Conservation (phyloP, 805 yeast species). For the Candida xiaguanensis region DNA sequence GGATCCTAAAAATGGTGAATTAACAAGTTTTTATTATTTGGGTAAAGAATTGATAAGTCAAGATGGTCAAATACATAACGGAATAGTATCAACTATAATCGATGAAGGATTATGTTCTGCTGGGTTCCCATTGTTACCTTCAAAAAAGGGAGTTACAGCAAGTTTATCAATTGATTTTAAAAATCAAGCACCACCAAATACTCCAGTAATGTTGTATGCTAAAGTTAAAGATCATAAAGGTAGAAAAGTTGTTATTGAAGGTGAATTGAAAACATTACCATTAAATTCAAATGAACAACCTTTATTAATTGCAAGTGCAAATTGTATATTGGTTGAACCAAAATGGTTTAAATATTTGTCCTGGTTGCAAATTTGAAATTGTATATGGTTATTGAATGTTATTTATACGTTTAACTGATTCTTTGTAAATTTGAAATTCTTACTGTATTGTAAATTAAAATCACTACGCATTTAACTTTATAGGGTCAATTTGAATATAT, state of each 20-base stretch:
- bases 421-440: too few species aligned
- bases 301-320: constrained; percentile 53
- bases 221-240: constrained; percentile 65
- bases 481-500: too few species aligned
- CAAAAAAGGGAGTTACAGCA: constrained; percentile 87
- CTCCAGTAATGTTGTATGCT: constrained; percentile 65
- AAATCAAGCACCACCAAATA: constrained; percentile 57
- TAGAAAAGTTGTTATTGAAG: constrained; percentile 77
- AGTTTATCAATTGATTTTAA: constrained; percentile 62
- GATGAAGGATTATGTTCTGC: constrained; percentile 85
- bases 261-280: constrained; percentile 54
- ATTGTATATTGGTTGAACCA: constrained; percentile 79
- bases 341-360: constrained; percentile 74
- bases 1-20: constrained; percentile 46
- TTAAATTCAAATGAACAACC: constrained; percentile 22
- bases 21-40: constrained; percentile 65
- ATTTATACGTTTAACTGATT: too few species aligned
- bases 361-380: constrained; percentile 30
- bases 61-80: constrained; percentile 76
- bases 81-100: constrained; percentile 69
- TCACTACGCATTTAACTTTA: too few species aligned
- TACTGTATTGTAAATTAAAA: too few species aligned
- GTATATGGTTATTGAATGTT: too few species aligned
- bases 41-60: constrained; percentile 65
- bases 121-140: constrained; percentile 80